Percentiles rank a stretch among this genome's conserved stretches.
Conservation (phyloP, 1,284 basidiomycete species). For the Tilletia horrida region DNA sequence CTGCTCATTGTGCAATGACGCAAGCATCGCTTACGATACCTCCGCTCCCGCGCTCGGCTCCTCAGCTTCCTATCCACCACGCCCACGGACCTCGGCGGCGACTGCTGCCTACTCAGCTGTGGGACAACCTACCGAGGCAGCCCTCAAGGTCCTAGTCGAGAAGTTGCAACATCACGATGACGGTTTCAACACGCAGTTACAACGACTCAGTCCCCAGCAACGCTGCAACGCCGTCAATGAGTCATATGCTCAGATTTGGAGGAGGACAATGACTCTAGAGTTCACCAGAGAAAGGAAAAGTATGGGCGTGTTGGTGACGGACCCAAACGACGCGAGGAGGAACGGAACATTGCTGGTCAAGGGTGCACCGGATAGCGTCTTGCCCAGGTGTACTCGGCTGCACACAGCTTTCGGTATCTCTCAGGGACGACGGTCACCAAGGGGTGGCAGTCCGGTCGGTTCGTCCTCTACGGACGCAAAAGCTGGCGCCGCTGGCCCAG, state of each 20-base stretch:
- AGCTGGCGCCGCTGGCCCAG: background rate
- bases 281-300: constrained; percentile 94
- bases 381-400: constrained; percentile 70
- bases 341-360: constrained; percentile 67
- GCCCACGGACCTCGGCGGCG: background rate
- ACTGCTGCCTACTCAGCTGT: constrained; percentile 63
- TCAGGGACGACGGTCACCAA: background rate
- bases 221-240: constrained; percentile 74
- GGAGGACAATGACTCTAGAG: constrained; percentile 83
- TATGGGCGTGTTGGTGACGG: constrained; percentile 82
- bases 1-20: constrained; percentile 84
- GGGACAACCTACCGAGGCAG: constrained; percentile 77
- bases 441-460: background rate
- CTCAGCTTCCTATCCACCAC: constrained; percentile 49
- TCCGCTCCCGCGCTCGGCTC: background rate
- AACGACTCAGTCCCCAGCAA: constrained; percentile 61
- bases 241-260: constrained; percentile 72
- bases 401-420: background rate
- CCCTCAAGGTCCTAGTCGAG: constrained; percentile 65
- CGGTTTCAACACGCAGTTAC: constrained; percentile 60
- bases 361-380: constrained; percentile 86
- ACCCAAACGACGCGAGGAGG: constrained; percentile 58
- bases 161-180: constrained; percentile 62
- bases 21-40: constrained; percentile 63
- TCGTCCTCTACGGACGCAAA: background rate